Conservation (phyloP, 2,329 filamentous ascomycete genomes). For the Fusarium subtropicale region DNA sequence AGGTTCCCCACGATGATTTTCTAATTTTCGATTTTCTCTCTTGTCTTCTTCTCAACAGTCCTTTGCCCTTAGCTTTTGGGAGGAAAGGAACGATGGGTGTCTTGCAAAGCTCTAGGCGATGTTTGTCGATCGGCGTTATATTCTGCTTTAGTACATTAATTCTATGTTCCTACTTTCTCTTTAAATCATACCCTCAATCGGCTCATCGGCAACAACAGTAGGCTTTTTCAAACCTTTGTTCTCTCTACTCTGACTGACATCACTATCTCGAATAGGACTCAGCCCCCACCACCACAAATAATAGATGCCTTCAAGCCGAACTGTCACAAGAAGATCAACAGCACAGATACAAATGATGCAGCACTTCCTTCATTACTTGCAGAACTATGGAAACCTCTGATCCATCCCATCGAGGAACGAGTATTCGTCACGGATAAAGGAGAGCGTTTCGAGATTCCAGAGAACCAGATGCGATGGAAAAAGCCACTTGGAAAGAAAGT, state of each 20-base stretch:
- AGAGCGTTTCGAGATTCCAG: constrained; percentile 13
- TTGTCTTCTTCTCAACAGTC: neutral
- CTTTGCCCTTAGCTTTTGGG: rapidly evolving
- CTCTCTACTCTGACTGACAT: too few relatives aligned
- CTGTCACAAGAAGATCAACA: constrained; percentile 4
- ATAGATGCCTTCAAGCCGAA: neutral
- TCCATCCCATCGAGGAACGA: constrained; percentile 4
- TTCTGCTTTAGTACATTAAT: neutral
- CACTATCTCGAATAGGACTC: rapidly evolving
- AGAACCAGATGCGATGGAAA: constrained; percentile 11
- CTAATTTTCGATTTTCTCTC: rapidly evolving
- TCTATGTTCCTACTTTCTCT: neutral
- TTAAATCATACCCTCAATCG: neutral
- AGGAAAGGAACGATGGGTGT: neutral
- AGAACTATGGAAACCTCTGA: constrained; percentile 20
- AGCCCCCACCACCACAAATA: neutral
- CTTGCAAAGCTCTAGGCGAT: neutral
- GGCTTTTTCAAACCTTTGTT: rapidly evolving
- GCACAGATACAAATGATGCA: neutral
- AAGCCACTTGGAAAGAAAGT: neutral
- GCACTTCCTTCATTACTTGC: neutral
- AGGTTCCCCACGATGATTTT: too few relatives aligned
- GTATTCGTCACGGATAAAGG: constrained; percentile 25
- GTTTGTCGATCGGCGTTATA: neutral
- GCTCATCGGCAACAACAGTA: neutral